These are phyloP conservation scores for Ehretia macrophylla DNA, from an alignment of 257 asterid genomes.

Conservation along the genomic window DNA sequence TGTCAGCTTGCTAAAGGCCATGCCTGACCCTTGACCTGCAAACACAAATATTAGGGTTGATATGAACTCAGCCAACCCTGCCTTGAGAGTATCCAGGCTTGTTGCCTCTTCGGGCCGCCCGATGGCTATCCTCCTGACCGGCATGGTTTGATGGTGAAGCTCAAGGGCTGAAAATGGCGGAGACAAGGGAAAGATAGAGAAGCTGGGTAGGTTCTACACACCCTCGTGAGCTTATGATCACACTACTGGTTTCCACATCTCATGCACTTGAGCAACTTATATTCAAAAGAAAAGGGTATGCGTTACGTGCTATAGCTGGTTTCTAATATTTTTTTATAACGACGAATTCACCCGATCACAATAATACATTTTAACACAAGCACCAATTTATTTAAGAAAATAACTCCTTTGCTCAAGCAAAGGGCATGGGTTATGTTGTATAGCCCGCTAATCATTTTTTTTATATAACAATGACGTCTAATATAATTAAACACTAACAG, in stretches of 20 bases:
- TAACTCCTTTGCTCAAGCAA: no score
- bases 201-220: background rate
- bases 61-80: conserved; percentile 49
- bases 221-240: background rate
- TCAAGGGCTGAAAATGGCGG: background rate
- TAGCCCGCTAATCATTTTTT: no score
- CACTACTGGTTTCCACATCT: conserved; percentile 17
- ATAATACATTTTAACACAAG: no score
- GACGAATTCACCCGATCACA: no score
- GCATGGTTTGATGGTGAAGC: conserved; percentile 19
- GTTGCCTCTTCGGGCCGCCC: conserved; percentile 27
- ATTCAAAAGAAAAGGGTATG: background rate
- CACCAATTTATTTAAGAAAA: no score
- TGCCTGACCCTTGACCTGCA: conserved; percentile 40
- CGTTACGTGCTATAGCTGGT: no score
- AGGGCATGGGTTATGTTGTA: no score
- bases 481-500: no score
- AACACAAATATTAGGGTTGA: conserved; percentile 44
- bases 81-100: conserved; percentile 32
- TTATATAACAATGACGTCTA: no score
- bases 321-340: no score
- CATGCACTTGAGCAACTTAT: conserved; percentile 12
- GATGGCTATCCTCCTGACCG: conserved; percentile 25
- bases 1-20: conserved; percentile 34
- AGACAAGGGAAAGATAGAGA: no score